Evolutionary conservation across 2,329 filamentous ascomycete species (phyloP), one percentile per base, ranked within the genome.

Genomic region (Beauveria rudraprayagi): DNA sequence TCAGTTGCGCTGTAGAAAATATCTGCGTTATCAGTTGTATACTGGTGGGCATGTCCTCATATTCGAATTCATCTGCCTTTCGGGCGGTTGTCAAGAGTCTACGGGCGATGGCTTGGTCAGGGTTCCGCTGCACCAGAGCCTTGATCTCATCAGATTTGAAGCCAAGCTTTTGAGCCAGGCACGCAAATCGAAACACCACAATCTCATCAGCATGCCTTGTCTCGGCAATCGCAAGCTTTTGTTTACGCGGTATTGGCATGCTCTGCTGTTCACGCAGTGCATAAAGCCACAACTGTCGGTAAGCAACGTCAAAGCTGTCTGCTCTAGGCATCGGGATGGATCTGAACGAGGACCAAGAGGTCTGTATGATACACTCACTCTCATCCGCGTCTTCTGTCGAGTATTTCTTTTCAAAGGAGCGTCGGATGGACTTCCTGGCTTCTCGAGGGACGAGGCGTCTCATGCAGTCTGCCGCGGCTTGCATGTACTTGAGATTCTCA

Each of bases 401-500:
- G 56, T 43, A 63, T 40, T 28, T 24, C 47, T 44, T 41, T 34
- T 55, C n/a, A 24, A 63, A 60, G n/a, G 56, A 51, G 24, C 22
- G 28, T 44, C 52, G 44, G n/a, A 65, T 46, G 16, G 63, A 58
- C 26, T 55, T 26, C 14, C 46, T 51, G 6, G 34, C 43, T 40
- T 51, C 26, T 19, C 28, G 26, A 44, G 30, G 47, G 46, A 63
- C 40, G 26, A 65, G 34, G 22, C 61, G 47, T 34, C 57, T 61
- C 43, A 65, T 61, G 34, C 54, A 64, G 37, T 61, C 62, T 28
- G 57, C 61, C n/a, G 50, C 52, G 37, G 30, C 62, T 65, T 70
- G 64, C 7, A 76, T 61, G 60, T 72, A 75, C 51, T 68, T 70
- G 11, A 75, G 62, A 60, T 76, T 70, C 55, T 72, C 62, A 62